phyloP scores from a whole-genome alignment of 2,329 filamentous ascomycete genomes.

The Phyllosticta citribraziliensis region DNA sequence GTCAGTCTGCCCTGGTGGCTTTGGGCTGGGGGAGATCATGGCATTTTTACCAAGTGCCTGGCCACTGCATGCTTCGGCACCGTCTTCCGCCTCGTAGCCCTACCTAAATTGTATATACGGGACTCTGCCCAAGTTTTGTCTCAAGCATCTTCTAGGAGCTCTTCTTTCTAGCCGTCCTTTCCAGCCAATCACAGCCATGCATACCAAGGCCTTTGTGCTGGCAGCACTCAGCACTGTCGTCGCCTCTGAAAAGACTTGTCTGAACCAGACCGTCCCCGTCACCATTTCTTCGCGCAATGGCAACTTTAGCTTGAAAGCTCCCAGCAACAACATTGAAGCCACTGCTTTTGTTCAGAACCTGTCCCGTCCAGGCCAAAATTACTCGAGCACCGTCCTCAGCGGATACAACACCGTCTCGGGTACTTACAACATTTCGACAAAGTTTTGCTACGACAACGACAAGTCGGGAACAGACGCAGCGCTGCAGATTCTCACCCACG shows the following conservation, averaged over 20 bases:
- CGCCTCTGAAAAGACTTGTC: conserved; percentile 7
- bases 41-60: neutral
- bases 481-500: conserved; percentile 43
- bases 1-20: neutral
- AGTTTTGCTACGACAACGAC: conserved; percentile 49
- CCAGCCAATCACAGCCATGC: neutral
- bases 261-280: conserved; percentile 8
- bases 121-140: neutral
- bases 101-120: neutral
- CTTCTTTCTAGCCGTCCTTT: neutral
- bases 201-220: neutral
- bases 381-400: conserved; percentile 33
- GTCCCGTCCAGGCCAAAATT: conserved; percentile 43
- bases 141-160: neutral
- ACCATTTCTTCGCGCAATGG: conserved; percentile 4
- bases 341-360: conserved; percentile 45
- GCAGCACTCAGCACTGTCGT: conserved; percentile 1
- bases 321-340: conserved; percentile 42
- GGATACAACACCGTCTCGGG: conserved; percentile 43
- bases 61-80: neutral
- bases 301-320: neutral
- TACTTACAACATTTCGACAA: conserved; percentile 48
- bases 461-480: conserved; percentile 24
- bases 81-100: neutral
- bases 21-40: neutral